phyloP scores from a whole-genome alignment of 2,329 filamentous ascomycete genomes.

The Exutisphaerella laricina region DNA sequence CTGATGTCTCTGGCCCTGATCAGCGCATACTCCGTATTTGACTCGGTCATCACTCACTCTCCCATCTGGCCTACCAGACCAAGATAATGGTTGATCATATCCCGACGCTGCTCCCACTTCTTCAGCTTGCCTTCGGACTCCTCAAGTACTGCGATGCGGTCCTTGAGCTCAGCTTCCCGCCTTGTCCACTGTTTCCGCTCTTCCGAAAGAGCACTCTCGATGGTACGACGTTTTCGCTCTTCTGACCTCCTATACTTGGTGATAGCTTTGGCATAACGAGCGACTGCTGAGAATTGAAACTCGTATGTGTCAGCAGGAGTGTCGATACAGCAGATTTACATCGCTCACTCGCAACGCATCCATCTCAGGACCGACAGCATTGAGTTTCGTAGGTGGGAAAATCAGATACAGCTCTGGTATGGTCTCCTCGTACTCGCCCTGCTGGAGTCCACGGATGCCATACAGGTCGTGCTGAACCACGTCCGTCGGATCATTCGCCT shows the following conservation, averaged over 20 bases:
- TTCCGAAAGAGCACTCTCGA: slow-evolving; percentile 22
- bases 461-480: slow-evolving; percentile 37
- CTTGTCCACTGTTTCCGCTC: slow-evolving; percentile 26
- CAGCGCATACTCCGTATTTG: no score
- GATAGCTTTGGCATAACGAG: slow-evolving; percentile 30
- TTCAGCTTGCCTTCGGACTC: slow-evolving; percentile 25
- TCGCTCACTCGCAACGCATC: slow-evolving; percentile 39
- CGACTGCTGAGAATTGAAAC: slow-evolving; percentile 45
- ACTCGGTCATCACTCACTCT: slow-evolving; percentile 27
- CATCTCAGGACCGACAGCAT: slow-evolving; percentile 31
- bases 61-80: slow-evolving; percentile 32
- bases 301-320: slow-evolving; percentile 22
- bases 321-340: background rate
- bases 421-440: slow-evolving; percentile 39
- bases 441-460: slow-evolving; percentile 40
- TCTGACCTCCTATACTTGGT: slow-evolving; percentile 22
- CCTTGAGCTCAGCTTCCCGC: slow-evolving; percentile 21
- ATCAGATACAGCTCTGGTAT: slow-evolving; percentile 42
- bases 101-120: slow-evolving; percentile 31
- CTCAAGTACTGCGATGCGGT: slow-evolving; percentile 20
- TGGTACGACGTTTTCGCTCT: slow-evolving; percentile 16
- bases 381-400: slow-evolving; percentile 41
- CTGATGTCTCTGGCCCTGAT: slow-evolving; percentile 27
- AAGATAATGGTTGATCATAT: slow-evolving; percentile 34
- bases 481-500: slow-evolving; percentile 27